Evolutionary conservation across 148 eudicot genomes (phyloP).

Genomic region (Agrostemma githago): DNA sequence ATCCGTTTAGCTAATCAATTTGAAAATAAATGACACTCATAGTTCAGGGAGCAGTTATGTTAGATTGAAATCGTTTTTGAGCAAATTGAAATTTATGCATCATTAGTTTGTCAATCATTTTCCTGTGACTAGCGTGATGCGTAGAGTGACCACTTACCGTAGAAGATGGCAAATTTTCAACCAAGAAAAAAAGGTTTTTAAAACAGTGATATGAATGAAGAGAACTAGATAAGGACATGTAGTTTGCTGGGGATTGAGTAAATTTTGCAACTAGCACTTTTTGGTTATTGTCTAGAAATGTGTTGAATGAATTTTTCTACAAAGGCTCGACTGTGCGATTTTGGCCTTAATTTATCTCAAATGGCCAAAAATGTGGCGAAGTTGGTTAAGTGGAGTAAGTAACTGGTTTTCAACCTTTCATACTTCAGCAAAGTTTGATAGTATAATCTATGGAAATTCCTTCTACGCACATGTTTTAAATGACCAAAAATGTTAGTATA

Average conservation of each 20-base stretch:
- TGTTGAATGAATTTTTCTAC: background rate
- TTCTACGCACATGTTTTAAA: slow-evolving; percentile 3
- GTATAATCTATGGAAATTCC: background rate
- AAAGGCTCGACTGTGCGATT: background rate
- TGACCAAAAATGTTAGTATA: slow-evolving; percentile 5
- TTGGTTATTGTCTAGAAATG: background rate
- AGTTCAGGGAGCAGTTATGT: too few relatives aligned
- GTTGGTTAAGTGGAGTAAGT: background rate
- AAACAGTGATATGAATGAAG: background rate
- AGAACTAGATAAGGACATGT: background rate
- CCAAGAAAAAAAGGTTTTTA: background rate
- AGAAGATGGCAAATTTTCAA: background rate
- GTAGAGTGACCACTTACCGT: background rate
- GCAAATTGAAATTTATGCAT: slow-evolving; percentile 1
- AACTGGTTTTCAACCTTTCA: background rate
- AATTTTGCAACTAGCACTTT: background rate
- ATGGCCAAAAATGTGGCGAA: background rate
- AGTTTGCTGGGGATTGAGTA: background rate
- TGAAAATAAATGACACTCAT: too few relatives aligned
- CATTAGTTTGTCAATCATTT: background rate
- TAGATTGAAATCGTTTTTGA: too few relatives aligned
- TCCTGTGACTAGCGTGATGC: slow-evolving; percentile 3
- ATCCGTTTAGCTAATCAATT: too few relatives aligned
- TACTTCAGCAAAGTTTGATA: background rate
- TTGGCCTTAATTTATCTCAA: background rate